Conservation (phyloP, 805 yeast genomes). For the Naumovozyma castellii region DNA sequence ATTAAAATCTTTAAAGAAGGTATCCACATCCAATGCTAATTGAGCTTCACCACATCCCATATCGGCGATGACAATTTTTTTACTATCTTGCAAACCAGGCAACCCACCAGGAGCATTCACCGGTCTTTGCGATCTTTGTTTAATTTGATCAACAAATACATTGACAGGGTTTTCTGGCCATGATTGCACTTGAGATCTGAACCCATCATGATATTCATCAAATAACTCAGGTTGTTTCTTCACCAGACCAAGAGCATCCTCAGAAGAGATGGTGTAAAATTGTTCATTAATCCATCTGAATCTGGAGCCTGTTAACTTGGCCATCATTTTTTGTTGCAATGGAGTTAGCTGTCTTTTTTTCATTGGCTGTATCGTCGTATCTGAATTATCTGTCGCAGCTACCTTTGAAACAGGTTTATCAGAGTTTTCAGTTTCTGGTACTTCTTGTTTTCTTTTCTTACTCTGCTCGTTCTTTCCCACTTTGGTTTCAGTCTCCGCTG, state of each 20-base stretch:
- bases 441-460: constrained; percentile 17
- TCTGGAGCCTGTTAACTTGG: constrained; percentile 86
- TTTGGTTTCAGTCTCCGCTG: background rate
- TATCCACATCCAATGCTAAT: constrained; percentile 56
- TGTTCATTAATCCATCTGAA: constrained; percentile 98
- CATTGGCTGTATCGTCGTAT: constrained; percentile 9
- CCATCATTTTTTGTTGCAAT: constrained; percentile 90
- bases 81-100: constrained; percentile 50
- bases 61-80: constrained; percentile 76
- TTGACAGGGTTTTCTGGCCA: constrained; percentile 99
- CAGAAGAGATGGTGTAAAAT: constrained; percentile 78
- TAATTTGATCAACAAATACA: constrained; percentile 67
- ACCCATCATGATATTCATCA: constrained; percentile 92
- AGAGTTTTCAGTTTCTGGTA: constrained; percentile 1
- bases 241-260: constrained; percentile 63
- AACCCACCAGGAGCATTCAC: constrained; percentile 94
- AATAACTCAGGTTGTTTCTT: constrained; percentile 77
- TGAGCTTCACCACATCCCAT: constrained; percentile 99
- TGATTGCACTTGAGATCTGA: constrained; percentile 84
- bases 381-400: constrained; percentile 1
- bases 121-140: constrained; percentile 48
- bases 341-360: constrained; percentile 57
- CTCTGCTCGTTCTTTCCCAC: constrained; percentile 25
- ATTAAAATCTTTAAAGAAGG: constrained; percentile 34
- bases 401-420: constrained; percentile 1